phyloP scores from a whole-genome alignment of 805 yeast genomes.

The Saturnispora bothae region DNA sequence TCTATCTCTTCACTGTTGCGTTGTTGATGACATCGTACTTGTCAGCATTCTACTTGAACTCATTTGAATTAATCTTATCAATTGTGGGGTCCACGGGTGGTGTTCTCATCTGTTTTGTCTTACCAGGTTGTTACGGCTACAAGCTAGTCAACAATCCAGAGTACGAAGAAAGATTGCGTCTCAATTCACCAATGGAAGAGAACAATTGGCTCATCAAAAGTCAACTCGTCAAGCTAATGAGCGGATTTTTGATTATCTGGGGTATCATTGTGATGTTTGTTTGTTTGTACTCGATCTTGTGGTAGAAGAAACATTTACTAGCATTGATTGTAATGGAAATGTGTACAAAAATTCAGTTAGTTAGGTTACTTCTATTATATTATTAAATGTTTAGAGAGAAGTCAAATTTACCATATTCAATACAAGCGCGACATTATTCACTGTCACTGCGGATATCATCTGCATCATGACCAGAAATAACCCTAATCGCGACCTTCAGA shows the following conservation, averaged over 20 bases:
- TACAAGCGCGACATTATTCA: too few relatives aligned
- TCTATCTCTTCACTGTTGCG: conserved; percentile 37
- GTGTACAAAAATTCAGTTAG: too few relatives aligned
- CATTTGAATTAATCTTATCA: conserved; percentile 60
- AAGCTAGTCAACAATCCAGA: conserved; percentile 31
- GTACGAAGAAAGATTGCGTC: conserved; percentile 11
- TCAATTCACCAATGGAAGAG: conserved; percentile 19
- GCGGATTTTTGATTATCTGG: conserved; percentile 39
- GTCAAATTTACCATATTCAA: too few relatives aligned
- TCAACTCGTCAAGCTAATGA: conserved; percentile 11
- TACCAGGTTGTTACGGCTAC: conserved; percentile 71
- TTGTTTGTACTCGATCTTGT: conserved; percentile 41
- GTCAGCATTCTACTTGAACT: conserved; percentile 47
- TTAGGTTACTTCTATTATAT: too few relatives aligned
- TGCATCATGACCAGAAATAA: conserved; percentile 63
- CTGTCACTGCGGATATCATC: conserved; percentile 86
- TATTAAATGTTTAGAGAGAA: too few relatives aligned
- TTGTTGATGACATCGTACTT: conserved; percentile 41
- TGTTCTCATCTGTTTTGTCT: conserved; percentile 63
- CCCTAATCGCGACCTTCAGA: conserved; percentile 56
- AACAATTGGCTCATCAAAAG: conserved; percentile 17
- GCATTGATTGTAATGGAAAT: too few relatives aligned
- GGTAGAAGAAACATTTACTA: conserved; percentile 19
- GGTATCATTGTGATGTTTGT: conserved; percentile 45
- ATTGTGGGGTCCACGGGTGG: conserved; percentile 80